These are phyloP conservation scores for Nigrospora oryzae DNA, from an alignment of 2,329 filamentous ascomycete species.

Conservation along the genomic window DNA sequence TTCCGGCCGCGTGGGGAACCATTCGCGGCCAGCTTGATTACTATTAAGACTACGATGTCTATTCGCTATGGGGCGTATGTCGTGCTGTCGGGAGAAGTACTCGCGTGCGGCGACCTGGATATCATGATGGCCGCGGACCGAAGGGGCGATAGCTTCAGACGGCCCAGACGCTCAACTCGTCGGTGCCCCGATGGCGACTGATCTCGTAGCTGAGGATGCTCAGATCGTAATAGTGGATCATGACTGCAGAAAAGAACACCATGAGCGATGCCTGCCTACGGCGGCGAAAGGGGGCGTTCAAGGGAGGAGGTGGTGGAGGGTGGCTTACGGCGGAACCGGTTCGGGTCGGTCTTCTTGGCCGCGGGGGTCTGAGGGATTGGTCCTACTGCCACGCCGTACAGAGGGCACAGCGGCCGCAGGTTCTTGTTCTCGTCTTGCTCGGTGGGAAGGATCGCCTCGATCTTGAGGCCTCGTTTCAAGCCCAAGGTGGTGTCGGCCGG, in stretches of 20 bases:
- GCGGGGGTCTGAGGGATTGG: conserved; percentile 45
- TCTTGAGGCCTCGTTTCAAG: conserved; percentile 36
- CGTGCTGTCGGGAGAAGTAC: too few relatives aligned
- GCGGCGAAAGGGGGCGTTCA: too few relatives aligned
- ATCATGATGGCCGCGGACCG: too few relatives aligned
- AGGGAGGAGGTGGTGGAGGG: too few relatives aligned
- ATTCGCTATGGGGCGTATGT: too few relatives aligned
- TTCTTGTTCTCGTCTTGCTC: conserved; percentile 32
- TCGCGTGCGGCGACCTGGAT: too few relatives aligned
- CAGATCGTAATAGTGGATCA: conserved; percentile 66
- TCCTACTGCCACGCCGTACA: conserved; percentile 61
- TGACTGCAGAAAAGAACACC: conserved; percentile 33
- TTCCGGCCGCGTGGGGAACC: too few relatives aligned
- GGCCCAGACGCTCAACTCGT: conserved; percentile 12
- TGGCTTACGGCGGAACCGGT: conserved; percentile 35
- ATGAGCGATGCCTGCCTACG: background rate
- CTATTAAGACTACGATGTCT: too few relatives aligned
- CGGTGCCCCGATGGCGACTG: conserved; percentile 27
- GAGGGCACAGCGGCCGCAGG: conserved; percentile 35
- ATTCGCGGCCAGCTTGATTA: too few relatives aligned
- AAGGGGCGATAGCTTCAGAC: too few relatives aligned
- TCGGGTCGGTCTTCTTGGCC: conserved; percentile 18
- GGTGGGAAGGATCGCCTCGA: conserved; percentile 44
- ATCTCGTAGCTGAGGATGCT: conserved; percentile 64
- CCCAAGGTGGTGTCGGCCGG: conserved; percentile 9